Percentiles rank a stretch among this genome's conserved stretches.
Evolutionary conservation across 805 yeast species (phyloP).

Genomic region (Saccharomyces kudriavzevii): DNA sequence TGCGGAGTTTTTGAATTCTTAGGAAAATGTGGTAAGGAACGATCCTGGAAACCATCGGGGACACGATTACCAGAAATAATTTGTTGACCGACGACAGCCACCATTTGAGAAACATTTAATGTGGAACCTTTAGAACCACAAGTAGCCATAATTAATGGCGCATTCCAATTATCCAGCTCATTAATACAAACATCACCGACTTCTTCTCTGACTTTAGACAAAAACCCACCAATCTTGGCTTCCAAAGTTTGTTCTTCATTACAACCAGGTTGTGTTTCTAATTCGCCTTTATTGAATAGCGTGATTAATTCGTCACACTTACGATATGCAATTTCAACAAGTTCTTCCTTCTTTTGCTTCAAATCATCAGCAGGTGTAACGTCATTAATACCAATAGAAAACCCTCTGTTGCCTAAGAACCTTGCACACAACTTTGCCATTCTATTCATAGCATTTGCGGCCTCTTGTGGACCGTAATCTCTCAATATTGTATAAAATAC

Average conservation of each 20-base stretch:
- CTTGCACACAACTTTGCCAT: slow-evolving; percentile 99
- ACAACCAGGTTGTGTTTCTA: slow-evolving; percentile 98
- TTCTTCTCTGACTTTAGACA: slow-evolving; percentile 96
- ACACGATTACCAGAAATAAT: slow-evolving; percentile 98
- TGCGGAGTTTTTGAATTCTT: slow-evolving; percentile 96
- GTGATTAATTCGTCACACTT: slow-evolving; percentile 88
- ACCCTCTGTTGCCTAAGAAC: slow-evolving; percentile 88
- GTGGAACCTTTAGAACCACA: slow-evolving; percentile 99
- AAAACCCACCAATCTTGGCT: slow-evolving; percentile 91
- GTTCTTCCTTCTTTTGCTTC: slow-evolving; percentile 66
- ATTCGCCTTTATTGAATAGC: slow-evolving; percentile 68
- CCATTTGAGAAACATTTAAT: slow-evolving; percentile 97
- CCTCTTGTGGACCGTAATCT: slow-evolving; percentile 95
- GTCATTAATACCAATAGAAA: slow-evolving; percentile 94
- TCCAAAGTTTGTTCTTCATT: slow-evolving; percentile 96
- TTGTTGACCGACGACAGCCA: slow-evolving; percentile 99
- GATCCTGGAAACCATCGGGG: slow-evolving; percentile 99
- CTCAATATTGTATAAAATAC: slow-evolving; percentile 90
- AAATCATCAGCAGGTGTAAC: slow-evolving; percentile 87
- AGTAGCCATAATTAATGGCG: slow-evolving; percentile 97
- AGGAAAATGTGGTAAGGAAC: slow-evolving; percentile 93
- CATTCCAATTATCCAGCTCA: slow-evolving; percentile 82
- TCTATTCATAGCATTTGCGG: slow-evolving; percentile 93
- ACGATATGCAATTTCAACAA: slow-evolving; percentile 84
- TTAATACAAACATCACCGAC: slow-evolving; percentile 96